Evolutionary conservation across 345 rosid species (phyloP).

Genomic region (Rhodamnia argentea): DNA sequence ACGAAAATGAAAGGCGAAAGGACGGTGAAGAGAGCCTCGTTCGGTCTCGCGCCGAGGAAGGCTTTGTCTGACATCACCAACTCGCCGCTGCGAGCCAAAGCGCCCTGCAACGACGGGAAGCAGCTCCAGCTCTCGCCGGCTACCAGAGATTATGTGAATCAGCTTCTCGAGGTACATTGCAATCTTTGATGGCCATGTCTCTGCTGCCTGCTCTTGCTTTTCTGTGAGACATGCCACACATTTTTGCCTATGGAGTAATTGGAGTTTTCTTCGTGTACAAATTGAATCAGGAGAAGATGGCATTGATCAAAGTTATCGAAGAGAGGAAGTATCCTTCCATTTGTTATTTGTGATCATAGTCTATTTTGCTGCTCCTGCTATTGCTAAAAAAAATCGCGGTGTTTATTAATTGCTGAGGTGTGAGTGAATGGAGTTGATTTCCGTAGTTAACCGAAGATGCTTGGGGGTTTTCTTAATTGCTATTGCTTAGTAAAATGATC

Average conservation of each 20-base stretch:
- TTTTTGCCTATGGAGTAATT: not conserved
- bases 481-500: slow-evolving; percentile 30
- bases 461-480: slow-evolving; percentile 14
- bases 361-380: not conserved
- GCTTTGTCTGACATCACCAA: slow-evolving; percentile 63
- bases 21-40: slow-evolving; percentile 36
- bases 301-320: slow-evolving; percentile 46
- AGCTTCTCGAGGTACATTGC: slow-evolving; percentile 30
- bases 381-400: not conserved
- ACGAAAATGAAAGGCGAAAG: slow-evolving; percentile 20
- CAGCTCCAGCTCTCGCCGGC: slow-evolving; percentile 4
- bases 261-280: not conserved
- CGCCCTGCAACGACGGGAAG: slow-evolving; percentile 1
- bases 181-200: not conserved
- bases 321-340: slow-evolving; percentile 64
- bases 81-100: slow-evolving; percentile 25
- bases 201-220: not conserved
- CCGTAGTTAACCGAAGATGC: not conserved
- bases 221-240: not conserved
- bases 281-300: slow-evolving; percentile 41
- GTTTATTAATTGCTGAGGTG: not conserved
- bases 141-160: slow-evolving; percentile 19
- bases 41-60: slow-evolving; percentile 32
- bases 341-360: not conserved
- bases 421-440: not conserved